Conservation (phyloP, 2,329 filamentous ascomycete species). For the Ophiostoma piceae region DNA sequence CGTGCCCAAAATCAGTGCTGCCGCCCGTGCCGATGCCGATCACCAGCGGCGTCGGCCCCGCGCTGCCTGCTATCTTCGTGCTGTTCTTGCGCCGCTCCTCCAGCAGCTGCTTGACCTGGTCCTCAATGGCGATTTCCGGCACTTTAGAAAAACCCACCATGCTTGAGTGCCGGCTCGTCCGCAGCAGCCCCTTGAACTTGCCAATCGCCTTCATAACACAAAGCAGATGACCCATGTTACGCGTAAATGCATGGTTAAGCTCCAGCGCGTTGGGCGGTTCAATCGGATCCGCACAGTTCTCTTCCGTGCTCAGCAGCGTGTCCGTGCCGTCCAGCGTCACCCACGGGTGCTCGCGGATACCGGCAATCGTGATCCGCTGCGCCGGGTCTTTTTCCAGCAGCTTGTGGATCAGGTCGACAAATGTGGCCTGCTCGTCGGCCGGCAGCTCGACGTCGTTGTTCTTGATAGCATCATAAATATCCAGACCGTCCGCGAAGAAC, state of each 20-base stretch:
- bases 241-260: slow-evolving; percentile 83
- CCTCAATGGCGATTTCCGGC: slow-evolving; percentile 25
- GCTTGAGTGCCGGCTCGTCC: slow-evolving; percentile 32
- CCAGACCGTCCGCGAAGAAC: slow-evolving; percentile 72
- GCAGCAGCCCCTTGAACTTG: slow-evolving; percentile 73
- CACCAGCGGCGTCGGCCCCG: slow-evolving; percentile 58
- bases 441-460: slow-evolving; percentile 60
- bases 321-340: slow-evolving; percentile 78
- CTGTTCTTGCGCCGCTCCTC: slow-evolving; percentile 43
- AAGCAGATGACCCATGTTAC: slow-evolving; percentile 79
- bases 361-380: slow-evolving; percentile 75
- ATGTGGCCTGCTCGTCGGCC: slow-evolving; percentile 58
- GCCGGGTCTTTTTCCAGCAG: slow-evolving; percentile 80
- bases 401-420: slow-evolving; percentile 66
- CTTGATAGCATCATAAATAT: slow-evolving; percentile 85
- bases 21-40: slow-evolving; percentile 70
- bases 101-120: slow-evolving; percentile 48
- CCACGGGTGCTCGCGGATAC: slow-evolving; percentile 85
- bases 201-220: slow-evolving; percentile 88
- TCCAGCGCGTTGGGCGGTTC: slow-evolving; percentile 85
- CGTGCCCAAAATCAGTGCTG: slow-evolving; percentile 32
- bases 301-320: slow-evolving; percentile 69
- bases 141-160: not conserved
- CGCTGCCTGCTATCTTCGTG: slow-evolving; percentile 49
- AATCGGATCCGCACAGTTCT: slow-evolving; percentile 77